Conservation (phyloP, 2,329 filamentous ascomycete species). For the Diplodia seriata region DNA sequence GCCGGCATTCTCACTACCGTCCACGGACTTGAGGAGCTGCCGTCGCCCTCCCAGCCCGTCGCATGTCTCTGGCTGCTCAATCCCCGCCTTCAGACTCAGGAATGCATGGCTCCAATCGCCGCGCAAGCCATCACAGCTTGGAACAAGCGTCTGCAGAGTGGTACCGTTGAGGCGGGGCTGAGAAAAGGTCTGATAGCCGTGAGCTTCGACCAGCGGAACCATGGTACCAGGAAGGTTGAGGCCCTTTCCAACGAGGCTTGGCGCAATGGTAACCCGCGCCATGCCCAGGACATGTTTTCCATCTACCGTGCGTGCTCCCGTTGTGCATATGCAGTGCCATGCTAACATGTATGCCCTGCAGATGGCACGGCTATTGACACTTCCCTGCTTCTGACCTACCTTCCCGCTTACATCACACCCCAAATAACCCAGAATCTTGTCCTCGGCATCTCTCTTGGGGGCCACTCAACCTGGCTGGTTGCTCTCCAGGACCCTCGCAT, state of each 20-base stretch:
- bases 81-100: constrained; percentile 73
- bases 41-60: constrained; percentile 59
- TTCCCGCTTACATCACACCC: constrained; percentile 76
- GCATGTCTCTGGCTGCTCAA: constrained; percentile 93
- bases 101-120: constrained; percentile 78
- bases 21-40: constrained; percentile 81
- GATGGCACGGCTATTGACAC: constrained; percentile 77
- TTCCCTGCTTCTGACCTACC: constrained; percentile 74
- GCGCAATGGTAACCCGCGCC: constrained; percentile 77
- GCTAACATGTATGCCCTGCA: constrained; percentile 38
- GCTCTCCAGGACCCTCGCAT: constrained; percentile 80
- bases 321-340: constrained; percentile 26
- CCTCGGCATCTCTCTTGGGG: constrained; percentile 84
- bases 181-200: constrained; percentile 75
- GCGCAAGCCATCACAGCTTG: constrained; percentile 72
- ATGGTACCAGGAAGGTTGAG: constrained; percentile 76
- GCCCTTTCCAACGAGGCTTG: constrained; percentile 76
- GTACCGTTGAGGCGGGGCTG: constrained; percentile 38
- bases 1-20: constrained; percentile 79
- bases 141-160: constrained; percentile 56
- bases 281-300: constrained; percentile 92
- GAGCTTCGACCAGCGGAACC: constrained; percentile 91
- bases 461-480: constrained; percentile 85
- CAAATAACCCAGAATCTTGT: constrained; percentile 70
- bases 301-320: constrained; percentile 64